Percentiles rank a stretch among this genome's conserved stretches.
These are phyloP conservation scores for Vigna mungo DNA, from an alignment of 306 rosid genomes.

Conservation along the genomic window DNA sequence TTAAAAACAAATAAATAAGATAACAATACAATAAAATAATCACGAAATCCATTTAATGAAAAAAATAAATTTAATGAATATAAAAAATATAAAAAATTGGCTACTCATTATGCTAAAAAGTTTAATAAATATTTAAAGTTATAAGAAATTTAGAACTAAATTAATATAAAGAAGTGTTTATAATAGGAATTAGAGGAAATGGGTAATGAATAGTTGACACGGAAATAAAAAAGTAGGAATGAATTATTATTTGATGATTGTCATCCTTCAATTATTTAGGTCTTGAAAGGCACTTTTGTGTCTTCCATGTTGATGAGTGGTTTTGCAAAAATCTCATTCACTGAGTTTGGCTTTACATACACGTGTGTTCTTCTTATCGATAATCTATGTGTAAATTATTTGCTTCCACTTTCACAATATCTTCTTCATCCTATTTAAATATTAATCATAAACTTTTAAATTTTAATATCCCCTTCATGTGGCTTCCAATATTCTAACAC, in stretches of 20 bases:
- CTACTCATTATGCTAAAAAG: too few species aligned
- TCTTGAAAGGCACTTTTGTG: conserved; percentile 34
- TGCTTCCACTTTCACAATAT: background rate
- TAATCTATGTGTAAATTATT: background rate
- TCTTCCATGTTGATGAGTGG: conserved; percentile 12
- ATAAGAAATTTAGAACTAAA: too few species aligned
- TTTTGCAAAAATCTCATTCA: background rate
- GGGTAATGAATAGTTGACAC: background rate
- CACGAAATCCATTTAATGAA: too few species aligned
- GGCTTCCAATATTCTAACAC: background rate
- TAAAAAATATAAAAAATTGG: too few species aligned
- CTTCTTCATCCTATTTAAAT: background rate
- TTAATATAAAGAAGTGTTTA: too few species aligned
- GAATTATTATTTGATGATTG: background rate
- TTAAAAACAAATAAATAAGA: too few species aligned
- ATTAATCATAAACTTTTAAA: background rate
- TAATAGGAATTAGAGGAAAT: background rate
- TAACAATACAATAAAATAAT: too few species aligned
- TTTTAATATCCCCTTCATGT: background rate
- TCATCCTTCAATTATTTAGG: conserved; percentile 43
- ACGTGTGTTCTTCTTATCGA: conserved; percentile 9
- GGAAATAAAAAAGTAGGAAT: background rate
- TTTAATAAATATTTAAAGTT: too few species aligned
- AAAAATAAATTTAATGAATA: too few species aligned
- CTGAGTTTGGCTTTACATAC: conserved; percentile 32